phyloP scores from a whole-genome alignment of 768 basidiomycete genomes.

The Pholiota molesta region DNA sequence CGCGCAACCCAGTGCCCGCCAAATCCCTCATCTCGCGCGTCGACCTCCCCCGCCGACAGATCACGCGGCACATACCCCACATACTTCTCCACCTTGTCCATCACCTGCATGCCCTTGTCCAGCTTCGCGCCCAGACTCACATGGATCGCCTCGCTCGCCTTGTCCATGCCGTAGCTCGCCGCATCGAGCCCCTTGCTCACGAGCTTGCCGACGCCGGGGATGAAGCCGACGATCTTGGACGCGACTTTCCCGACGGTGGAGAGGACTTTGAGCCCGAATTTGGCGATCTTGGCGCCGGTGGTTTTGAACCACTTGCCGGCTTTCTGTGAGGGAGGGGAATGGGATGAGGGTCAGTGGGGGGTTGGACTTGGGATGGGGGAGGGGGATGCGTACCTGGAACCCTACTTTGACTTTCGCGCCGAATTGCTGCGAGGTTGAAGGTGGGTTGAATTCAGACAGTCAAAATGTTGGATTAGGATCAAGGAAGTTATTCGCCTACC shows the following conservation, averaged over 20 bases:
- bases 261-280: slow-evolving; percentile 16
- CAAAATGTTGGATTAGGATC: too few relatives aligned
- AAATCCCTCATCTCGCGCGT: too few relatives aligned
- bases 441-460: too few relatives aligned
- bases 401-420: background rate
- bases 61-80: background rate
- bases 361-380: background rate
- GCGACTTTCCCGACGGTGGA: slow-evolving; percentile 5
- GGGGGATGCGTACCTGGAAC: background rate
- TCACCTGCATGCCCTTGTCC: slow-evolving; percentile 3
- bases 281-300: slow-evolving; percentile 16
- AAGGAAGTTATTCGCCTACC: background rate
- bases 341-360: background rate
- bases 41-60: too few relatives aligned
- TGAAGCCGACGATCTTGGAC: slow-evolving; percentile 9
- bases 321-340: background rate
- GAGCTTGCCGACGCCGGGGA: slow-evolving; percentile 13
- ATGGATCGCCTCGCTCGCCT: slow-evolving; percentile 12
- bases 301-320: slow-evolving; percentile 13
- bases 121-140: slow-evolving; percentile 7
- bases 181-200: slow-evolving; percentile 5
- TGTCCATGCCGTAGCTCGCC: slow-evolving; percentile 7
- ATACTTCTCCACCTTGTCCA: slow-evolving; percentile 6
- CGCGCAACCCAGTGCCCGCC: too few relatives aligned
- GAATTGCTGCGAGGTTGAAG: too few relatives aligned